Evolutionary conservation across 352 stramenopile genomes (phyloP).

Genomic region (Saprolegnia parasitica): DNA sequence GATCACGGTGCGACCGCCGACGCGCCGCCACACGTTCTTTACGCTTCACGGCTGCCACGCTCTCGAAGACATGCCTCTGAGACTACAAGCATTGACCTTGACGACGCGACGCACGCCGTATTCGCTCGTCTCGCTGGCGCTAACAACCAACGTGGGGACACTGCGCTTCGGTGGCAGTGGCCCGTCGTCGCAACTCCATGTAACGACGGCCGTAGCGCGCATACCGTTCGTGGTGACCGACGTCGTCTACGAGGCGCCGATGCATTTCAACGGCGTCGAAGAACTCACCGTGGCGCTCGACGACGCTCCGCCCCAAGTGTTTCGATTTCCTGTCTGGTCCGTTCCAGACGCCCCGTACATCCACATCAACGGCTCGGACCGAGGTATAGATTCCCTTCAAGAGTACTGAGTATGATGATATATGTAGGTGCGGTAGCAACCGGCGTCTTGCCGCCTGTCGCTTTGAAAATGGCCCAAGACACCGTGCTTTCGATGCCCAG

Average conservation of each 20-base stretch:
- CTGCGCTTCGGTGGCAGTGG: not conserved
- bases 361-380: conserved; percentile 22
- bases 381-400: not conserved
- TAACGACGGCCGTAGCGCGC: not conserved
- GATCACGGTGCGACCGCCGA: not conserved
- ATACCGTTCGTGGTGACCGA: not conserved
- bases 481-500: not conserved
- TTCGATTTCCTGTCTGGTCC: conserved; percentile 7
- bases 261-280: conserved; percentile 9
- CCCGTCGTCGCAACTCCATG: not conserved
- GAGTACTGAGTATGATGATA: not conserved
- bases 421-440: not conserved
- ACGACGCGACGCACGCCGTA: not conserved
- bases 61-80: not conserved
- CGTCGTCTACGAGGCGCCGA: not conserved
- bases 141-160: not conserved
- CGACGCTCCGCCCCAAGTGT: not conserved
- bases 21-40: not conserved
- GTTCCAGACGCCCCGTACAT: conserved; percentile 11
- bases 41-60: not conserved
- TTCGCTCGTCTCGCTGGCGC: not conserved
- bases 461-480: not conserved
- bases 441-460: not conserved
- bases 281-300: not conserved
- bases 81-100: not conserved